Percentiles rank a stretch among this genome's conserved stretches.
phyloP scores from a whole-genome alignment of 148 eudicot species.

The Beta vulgaris region DNA sequence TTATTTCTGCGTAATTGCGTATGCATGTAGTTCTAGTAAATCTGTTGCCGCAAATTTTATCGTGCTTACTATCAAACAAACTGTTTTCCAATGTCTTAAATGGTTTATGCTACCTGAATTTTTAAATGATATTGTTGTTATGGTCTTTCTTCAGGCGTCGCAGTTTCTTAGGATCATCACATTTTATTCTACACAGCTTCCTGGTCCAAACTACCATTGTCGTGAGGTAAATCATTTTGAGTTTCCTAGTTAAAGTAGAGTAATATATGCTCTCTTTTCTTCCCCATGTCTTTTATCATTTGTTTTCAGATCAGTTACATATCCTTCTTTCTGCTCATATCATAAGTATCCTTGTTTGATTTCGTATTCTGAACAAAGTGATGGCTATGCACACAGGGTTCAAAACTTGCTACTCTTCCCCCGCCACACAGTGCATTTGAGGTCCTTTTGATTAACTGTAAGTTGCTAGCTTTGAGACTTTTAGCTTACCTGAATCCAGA shows the following conservation, averaged over 20 bases:
- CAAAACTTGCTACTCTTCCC: constrained; percentile 74
- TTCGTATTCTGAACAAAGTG: not conserved
- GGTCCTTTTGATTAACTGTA: constrained; percentile 61
- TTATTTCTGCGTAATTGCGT: not conserved
- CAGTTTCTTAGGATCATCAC: constrained; percentile 80
- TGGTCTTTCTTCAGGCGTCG: constrained; percentile 57
- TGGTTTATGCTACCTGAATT: not conserved
- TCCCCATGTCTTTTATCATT: not conserved
- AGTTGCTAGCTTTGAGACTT: constrained; percentile 25
- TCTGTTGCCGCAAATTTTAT: not conserved
- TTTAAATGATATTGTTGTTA: not conserved
- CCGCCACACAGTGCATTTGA: constrained; percentile 55
- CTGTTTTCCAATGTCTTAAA: not conserved
- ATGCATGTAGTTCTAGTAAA: not conserved
- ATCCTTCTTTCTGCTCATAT: too few relatives aligned
- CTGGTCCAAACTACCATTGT: constrained; percentile 96
- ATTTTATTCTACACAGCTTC: constrained; percentile 88
- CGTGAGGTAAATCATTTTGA: constrained; percentile 67
- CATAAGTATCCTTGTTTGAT: not conserved
- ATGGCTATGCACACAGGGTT: constrained; percentile 52
- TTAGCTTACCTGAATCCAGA: not conserved
- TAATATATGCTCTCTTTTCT: not conserved
- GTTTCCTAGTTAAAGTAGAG: not conserved
- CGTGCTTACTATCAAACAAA: not conserved
- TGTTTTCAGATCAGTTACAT: not conserved